Percentiles rank a stretch among this genome's conserved stretches.
These are phyloP conservation scores for Russula brevipes DNA, from an alignment of 768 basidiomycete genomes.

Conservation along the genomic window DNA sequence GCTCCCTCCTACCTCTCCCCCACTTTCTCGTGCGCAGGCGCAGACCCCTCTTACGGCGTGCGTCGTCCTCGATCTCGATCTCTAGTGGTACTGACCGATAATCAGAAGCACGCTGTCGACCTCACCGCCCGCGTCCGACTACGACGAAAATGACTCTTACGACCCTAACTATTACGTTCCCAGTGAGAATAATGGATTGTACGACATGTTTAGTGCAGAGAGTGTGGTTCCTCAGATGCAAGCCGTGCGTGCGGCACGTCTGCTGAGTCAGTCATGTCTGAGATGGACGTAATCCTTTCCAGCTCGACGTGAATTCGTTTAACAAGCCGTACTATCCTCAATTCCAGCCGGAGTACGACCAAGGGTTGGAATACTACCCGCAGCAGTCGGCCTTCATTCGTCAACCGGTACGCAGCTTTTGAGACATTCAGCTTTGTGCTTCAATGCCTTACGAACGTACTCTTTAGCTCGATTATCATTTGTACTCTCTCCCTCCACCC, in stretches of 20 bases:
- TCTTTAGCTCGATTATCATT: constrained; percentile 80
- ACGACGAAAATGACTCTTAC: constrained; percentile 32
- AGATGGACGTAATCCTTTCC: constrained; percentile 22
- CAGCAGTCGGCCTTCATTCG: constrained; percentile 47
- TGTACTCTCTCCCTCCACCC: constrained; percentile 74
- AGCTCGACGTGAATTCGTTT: constrained; percentile 26
- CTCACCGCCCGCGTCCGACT: constrained; percentile 25
- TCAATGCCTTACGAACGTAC: background rate
- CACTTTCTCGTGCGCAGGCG: constrained; percentile 24
- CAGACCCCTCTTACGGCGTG: constrained; percentile 24
- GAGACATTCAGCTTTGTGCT: background rate
- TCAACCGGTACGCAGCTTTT: constrained; percentile 57
- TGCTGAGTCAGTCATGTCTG: constrained; percentile 16
- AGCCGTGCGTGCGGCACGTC: constrained; percentile 26
- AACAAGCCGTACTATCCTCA: constrained; percentile 30
- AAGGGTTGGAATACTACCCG: constrained; percentile 38
- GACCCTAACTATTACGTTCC: constrained; percentile 29
- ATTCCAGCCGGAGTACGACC: constrained; percentile 33
- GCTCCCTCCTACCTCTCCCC: constrained; percentile 27
- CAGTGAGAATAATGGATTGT: constrained; percentile 26
- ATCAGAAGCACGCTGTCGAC: constrained; percentile 20
- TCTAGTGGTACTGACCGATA: constrained; percentile 1
- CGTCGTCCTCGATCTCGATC: background rate
- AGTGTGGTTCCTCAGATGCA: constrained; percentile 35
- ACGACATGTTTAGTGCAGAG: constrained; percentile 28